Evolutionary conservation across 2,329 filamentous ascomycete species (phyloP).

Genomic region (Hypomyces rosellus): DNA sequence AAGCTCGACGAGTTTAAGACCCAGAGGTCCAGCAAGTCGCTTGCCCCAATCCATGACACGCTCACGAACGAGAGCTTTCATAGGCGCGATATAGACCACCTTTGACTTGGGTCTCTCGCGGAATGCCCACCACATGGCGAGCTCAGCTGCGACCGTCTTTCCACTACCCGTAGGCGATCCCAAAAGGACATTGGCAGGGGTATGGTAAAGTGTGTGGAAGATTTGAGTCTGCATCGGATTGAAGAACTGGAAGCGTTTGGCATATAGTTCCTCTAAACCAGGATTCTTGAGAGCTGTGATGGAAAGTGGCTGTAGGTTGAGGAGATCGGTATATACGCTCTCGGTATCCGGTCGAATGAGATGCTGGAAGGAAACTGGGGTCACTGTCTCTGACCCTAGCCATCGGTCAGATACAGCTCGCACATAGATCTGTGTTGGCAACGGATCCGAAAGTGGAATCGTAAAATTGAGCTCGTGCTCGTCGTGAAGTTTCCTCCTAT

Average conservation of each 20-base stretch:
- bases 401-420: conserved; percentile 91
- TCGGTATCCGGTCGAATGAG: conserved; percentile 95
- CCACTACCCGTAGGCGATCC: conserved; percentile 96
- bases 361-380: conserved; percentile 94
- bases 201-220: conserved; percentile 94
- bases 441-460: conserved; percentile 85
- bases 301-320: conserved; percentile 85
- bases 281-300: conserved; percentile 84
- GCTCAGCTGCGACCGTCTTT: conserved; percentile 91
- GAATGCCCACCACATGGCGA: conserved; percentile 99
- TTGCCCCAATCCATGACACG: conserved; percentile 91
- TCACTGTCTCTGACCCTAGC: conserved; percentile 93
- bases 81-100: conserved; percentile 97
- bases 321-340: conserved; percentile 89
- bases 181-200: conserved; percentile 81
- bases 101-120: conserved; percentile 90
- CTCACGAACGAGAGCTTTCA: conserved; percentile 97
- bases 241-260: conserved; percentile 86
- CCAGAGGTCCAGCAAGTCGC: conserved; percentile 74
- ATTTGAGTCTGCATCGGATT: conserved; percentile 99
- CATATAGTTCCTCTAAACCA: conserved; percentile 80
- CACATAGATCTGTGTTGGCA: conserved; percentile 94
- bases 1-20: conserved; percentile 85
- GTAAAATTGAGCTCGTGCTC: conserved; percentile 98
- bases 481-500: conserved; percentile 80